phyloP scores from a whole-genome alignment of 495 filamentous ascomycete genomes.

The Penicillium lagena region DNA sequence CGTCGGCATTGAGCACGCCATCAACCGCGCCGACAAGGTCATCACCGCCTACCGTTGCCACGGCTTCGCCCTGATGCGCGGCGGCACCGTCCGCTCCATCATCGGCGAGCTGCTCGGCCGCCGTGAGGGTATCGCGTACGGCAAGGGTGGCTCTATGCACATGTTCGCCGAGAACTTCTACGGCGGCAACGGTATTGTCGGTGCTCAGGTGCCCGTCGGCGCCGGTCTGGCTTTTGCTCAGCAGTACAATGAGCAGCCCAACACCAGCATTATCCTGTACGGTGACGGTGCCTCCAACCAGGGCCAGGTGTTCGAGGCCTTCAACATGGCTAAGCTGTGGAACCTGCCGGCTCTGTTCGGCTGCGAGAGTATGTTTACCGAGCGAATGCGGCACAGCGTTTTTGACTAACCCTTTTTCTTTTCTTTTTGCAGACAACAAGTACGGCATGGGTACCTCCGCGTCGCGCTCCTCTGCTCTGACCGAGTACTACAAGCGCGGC shows the following conservation, averaged over 20 bases:
- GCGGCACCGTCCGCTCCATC: slow-evolving; percentile 83
- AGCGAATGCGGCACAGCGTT: no score
- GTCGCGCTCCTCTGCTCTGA: slow-evolving; percentile 85
- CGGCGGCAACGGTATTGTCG: slow-evolving; percentile 97
- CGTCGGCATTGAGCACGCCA: slow-evolving; percentile 92
- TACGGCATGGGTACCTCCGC: slow-evolving; percentile 99
- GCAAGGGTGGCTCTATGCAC: slow-evolving; percentile 99
- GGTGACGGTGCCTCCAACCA: slow-evolving; percentile 98
- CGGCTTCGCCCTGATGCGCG: slow-evolving; percentile 96
- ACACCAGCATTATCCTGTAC: slow-evolving; percentile 83
- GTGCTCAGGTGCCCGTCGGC: slow-evolving; percentile 96
- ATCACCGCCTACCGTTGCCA: slow-evolving; percentile 99
- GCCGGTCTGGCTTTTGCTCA: slow-evolving; percentile 96
- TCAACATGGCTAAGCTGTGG: slow-evolving; percentile 99
- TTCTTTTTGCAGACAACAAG: slow-evolving; percentile 75
- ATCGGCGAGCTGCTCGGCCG: slow-evolving; percentile 95
- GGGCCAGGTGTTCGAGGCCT: slow-evolving; percentile 98
- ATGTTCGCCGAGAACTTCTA: slow-evolving; percentile 99
- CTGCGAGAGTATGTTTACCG: slow-evolving; percentile 77
- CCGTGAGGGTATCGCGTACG: slow-evolving; percentile 93
- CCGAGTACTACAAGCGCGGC: slow-evolving; percentile 99
- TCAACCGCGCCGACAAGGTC: slow-evolving; percentile 82
- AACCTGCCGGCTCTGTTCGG: slow-evolving; percentile 91
- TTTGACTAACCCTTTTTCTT: neutral
- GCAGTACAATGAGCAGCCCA: slow-evolving; percentile 80